A percentile compares a stretch with the other conserved stretches of the same genome.
These are phyloP conservation scores for Gymnopilus junonius DNA, from an alignment of 768 basidiomycete genomes.

Conservation along the genomic window DNA sequence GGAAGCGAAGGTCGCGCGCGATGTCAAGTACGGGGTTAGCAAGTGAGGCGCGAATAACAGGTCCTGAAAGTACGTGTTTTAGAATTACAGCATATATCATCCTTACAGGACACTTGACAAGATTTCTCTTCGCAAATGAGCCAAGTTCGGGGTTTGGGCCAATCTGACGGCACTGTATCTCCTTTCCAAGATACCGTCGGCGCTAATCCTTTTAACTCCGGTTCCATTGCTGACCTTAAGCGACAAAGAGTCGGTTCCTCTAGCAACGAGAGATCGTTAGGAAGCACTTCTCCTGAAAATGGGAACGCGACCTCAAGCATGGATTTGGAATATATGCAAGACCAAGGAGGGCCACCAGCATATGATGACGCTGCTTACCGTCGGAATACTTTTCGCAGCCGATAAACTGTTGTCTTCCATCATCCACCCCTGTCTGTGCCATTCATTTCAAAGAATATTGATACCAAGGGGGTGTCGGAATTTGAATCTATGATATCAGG, in stretches of 20 bases:
- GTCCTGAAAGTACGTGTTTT: neutral
- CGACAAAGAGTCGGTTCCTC: neutral
- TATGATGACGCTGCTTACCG: slow-evolving; percentile 20
- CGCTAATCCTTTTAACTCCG: neutral
- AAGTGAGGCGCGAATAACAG: neutral
- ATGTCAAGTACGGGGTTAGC: neutral
- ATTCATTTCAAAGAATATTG: too few species aligned
- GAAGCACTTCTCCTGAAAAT: neutral
- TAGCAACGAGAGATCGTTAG: neutral
- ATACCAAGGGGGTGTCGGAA: too few species aligned
- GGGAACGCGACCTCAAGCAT: neutral
- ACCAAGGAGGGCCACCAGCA: slow-evolving; percentile 4
- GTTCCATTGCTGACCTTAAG: slow-evolving; percentile 1
- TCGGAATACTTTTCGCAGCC: slow-evolving; percentile 8
- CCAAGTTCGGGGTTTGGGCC: neutral
- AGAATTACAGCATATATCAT: neutral
- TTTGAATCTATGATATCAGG: too few species aligned
- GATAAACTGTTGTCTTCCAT: neutral
- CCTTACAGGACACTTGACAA: neutral
- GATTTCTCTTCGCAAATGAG: neutral
- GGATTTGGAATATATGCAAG: neutral
- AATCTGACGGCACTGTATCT: neutral
- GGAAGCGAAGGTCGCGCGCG: neutral
- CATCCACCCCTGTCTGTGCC: too few species aligned
- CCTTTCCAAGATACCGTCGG: slow-evolving; percentile 1